Evolutionary conservation across 495 filamentous ascomycete genomes (phyloP).

Genomic region (Penicillium longicatenatum): DNA sequence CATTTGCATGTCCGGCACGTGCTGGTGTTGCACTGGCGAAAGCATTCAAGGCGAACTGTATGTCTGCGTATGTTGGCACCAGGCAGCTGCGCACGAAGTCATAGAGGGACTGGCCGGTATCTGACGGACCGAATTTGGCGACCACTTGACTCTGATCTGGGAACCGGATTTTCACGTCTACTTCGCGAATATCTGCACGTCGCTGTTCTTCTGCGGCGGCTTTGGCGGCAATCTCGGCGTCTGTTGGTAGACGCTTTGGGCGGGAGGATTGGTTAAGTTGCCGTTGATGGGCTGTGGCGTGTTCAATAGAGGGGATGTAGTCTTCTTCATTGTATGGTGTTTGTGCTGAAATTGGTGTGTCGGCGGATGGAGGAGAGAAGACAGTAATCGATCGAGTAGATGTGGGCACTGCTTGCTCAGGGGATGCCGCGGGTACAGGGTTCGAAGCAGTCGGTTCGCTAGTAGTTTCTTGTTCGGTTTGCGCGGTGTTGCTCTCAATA

Average conservation of each 20-base stretch:
- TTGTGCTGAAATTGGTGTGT: slow-evolving; percentile 74
- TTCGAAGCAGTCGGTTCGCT: slow-evolving; percentile 14
- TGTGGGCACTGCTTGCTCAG: slow-evolving; percentile 21
- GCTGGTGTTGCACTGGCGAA: slow-evolving; percentile 22
- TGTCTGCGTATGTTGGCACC: slow-evolving; percentile 31
- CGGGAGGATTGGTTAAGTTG: slow-evolving; percentile 62
- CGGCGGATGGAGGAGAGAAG: slow-evolving; percentile 70
- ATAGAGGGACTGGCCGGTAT: slow-evolving; percentile 69
- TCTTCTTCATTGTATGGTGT: slow-evolving; percentile 66
- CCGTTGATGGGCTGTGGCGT: slow-evolving; percentile 79
- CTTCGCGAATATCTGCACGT: slow-evolving; percentile 63
- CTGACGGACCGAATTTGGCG: slow-evolving; percentile 59
- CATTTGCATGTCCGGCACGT: slow-evolving; percentile 29
- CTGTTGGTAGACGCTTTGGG: slow-evolving; percentile 62
- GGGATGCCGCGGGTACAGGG: slow-evolving; percentile 23
- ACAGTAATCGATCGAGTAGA: slow-evolving; percentile 61
- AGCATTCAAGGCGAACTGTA: slow-evolving; percentile 55
- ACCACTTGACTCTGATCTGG: slow-evolving; percentile 78
- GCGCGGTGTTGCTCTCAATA: neutral
- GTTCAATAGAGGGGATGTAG: slow-evolving; percentile 81
- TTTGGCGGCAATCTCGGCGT: slow-evolving; percentile 53
- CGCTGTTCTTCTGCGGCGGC: slow-evolving; percentile 55
- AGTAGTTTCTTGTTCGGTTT: slow-evolving; percentile 8
- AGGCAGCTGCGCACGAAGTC: slow-evolving; percentile 58
- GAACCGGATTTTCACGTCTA: slow-evolving; percentile 81